These are phyloP conservation scores for Phaeotremella skinneri DNA, from an alignment of 768 basidiomycete genomes.

Conservation along the genomic window DNA sequence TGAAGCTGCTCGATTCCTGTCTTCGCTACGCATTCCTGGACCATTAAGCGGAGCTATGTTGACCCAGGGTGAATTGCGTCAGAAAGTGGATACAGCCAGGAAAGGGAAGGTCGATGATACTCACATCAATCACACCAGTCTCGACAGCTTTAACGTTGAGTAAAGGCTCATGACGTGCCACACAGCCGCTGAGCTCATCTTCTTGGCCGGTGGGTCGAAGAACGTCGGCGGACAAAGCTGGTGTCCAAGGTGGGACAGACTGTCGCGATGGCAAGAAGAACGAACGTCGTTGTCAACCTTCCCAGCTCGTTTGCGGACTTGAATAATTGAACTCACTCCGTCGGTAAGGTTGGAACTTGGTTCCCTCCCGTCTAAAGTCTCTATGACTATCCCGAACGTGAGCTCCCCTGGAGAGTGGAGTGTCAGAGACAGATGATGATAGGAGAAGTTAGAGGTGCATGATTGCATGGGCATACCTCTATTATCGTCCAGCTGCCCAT, in stretches of 20 bases:
- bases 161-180: slow-evolving; percentile 39
- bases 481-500: slow-evolving; percentile 42
- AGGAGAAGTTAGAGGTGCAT: background rate
- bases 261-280: slow-evolving; percentile 13
- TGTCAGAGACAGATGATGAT: slow-evolving; percentile 61
- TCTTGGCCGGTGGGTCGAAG: slow-evolving; percentile 26
- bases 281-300: no score
- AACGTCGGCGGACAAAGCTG: slow-evolving; percentile 38
- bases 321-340: slow-evolving; percentile 25
- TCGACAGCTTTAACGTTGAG: slow-evolving; percentile 47
- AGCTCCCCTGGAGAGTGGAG: slow-evolving; percentile 64
- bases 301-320: no score
- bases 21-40: slow-evolving; percentile 46
- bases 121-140: slow-evolving; percentile 50
- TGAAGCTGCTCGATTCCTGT: slow-evolving; percentile 29
- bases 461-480: slow-evolving; percentile 16
- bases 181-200: slow-evolving; percentile 19
- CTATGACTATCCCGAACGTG: slow-evolving; percentile 79
- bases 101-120: slow-evolving; percentile 10
- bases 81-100: background rate
- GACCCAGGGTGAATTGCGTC: background rate
- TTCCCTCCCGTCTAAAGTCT: slow-evolving; percentile 63
- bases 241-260: slow-evolving; percentile 43
- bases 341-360: slow-evolving; percentile 31
- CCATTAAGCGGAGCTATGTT: slow-evolving; percentile 45